Evolutionary conservation across 495 filamentous ascomycete species (phyloP).

Genomic region (Trichoderma reesei): DNA sequence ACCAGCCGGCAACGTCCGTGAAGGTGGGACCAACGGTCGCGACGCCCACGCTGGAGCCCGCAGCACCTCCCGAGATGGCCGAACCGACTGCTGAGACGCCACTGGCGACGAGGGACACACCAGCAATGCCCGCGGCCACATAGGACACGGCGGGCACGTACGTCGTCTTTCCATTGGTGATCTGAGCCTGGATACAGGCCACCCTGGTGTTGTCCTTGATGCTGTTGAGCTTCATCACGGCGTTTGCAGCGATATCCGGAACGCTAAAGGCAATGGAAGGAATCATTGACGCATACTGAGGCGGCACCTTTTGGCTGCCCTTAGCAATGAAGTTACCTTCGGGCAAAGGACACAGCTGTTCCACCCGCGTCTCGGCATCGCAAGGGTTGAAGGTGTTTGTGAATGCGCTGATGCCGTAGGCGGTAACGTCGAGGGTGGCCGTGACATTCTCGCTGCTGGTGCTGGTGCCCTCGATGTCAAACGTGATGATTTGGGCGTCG

Average conservation of each 20-base stretch:
- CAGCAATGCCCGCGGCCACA: conserved; percentile 79
- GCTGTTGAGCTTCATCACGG: conserved; percentile 63
- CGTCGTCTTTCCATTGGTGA: conserved; percentile 80
- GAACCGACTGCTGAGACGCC: conserved; percentile 62
- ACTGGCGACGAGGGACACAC: conserved; percentile 65
- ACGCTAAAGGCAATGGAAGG: conserved; percentile 85
- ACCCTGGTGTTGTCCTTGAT: conserved; percentile 49
- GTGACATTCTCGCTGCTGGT: conserved; percentile 67
- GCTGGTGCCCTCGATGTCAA: conserved; percentile 78
- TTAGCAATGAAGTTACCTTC: conserved; percentile 60
- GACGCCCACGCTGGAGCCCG: conserved; percentile 47
- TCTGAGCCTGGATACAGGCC: conserved; percentile 73
- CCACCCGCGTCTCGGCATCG: conserved; percentile 49
- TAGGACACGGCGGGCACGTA: conserved; percentile 69
- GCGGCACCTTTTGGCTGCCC: conserved; percentile 60
- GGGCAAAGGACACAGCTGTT: conserved; percentile 81
- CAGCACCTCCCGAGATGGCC: conserved; percentile 38
- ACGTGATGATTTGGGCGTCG: conserved; percentile 57
- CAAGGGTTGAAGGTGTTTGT: conserved; percentile 77
- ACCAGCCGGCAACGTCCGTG: conserved; percentile 76
- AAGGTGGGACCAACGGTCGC: conserved; percentile 70
- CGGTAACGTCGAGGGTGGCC: conserved; percentile 66
- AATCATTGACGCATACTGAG: conserved; percentile 59
- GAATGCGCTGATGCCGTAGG: conserved; percentile 81
- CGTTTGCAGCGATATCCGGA: conserved; percentile 83